phyloP scores from a whole-genome alignment of 192 early-diverging fungal species.

The Linnemannia elongata region DNA sequence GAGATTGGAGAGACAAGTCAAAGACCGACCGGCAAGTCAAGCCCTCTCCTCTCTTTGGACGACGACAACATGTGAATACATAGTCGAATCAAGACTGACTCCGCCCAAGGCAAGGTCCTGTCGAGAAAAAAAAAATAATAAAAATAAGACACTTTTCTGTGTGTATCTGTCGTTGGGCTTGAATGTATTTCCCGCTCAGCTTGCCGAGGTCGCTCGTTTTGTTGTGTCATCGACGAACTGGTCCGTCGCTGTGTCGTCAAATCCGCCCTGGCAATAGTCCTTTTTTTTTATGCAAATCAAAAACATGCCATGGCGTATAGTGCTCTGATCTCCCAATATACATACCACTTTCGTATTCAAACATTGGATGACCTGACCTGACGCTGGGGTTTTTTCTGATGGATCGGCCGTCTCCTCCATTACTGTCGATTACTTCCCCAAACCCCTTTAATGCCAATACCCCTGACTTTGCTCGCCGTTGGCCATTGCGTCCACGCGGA shows the following conservation, averaged over 20 bases:
- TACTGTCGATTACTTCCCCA: too few species aligned
- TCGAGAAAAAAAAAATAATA: neutral
- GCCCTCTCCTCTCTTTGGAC: neutral
- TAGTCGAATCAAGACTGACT: constrained; percentile 38
- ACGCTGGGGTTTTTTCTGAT: too few species aligned
- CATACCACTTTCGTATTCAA: too few species aligned
- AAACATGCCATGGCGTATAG: too few species aligned
- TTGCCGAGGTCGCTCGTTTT: neutral
- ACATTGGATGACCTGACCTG: too few species aligned
- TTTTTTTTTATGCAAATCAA: too few species aligned
- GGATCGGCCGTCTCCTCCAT: too few species aligned
- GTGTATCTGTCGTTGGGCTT: neutral
- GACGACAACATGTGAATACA: constrained; percentile 25
- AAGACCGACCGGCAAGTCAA: neutral
- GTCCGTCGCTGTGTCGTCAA: neutral
- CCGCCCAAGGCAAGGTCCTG: constrained; percentile 17
- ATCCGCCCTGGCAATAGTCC: too few species aligned
- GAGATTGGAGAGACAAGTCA: constrained; percentile 6
- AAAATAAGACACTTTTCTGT: neutral
- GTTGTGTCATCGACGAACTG: neutral
- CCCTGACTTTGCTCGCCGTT: neutral
- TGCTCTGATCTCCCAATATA: too few species aligned
- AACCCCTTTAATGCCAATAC: neutral
- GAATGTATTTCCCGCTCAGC: neutral
- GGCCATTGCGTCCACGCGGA: neutral